Percentiles rank a stretch among this genome's conserved stretches.
Evolutionary conservation across 495 filamentous ascomycete species (phyloP).

Genomic region (Daldinia loculata): DNA sequence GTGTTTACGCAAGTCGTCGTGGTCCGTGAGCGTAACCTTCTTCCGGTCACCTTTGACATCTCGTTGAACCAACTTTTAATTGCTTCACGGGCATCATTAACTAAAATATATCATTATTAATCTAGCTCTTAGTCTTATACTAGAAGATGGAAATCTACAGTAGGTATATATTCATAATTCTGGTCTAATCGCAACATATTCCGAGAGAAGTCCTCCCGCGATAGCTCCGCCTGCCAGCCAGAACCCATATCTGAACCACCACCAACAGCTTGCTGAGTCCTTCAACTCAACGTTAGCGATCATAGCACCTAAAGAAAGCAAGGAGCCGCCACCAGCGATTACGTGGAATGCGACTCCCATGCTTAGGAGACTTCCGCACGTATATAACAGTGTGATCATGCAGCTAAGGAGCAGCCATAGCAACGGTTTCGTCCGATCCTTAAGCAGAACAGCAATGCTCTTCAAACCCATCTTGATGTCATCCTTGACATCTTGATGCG

Average conservation of each 20-base stretch:
- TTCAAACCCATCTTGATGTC: conserved; percentile 50
- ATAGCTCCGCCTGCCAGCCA: conserved; percentile 49
- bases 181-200: conserved; percentile 39
- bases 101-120: background rate
- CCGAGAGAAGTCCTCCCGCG: conserved; percentile 44
- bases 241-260: conserved; percentile 53
- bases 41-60: background rate
- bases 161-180: conserved; percentile 1
- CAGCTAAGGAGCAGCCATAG: conserved; percentile 39
- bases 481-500: conserved; percentile 52
- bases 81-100: background rate
- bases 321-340: conserved; percentile 42
- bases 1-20: background rate
- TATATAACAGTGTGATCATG: conserved; percentile 42
- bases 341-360: conserved; percentile 44
- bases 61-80: background rate
- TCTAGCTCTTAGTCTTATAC: background rate
- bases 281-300: conserved; percentile 50
- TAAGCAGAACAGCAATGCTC: conserved; percentile 51
- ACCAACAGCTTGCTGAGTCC: conserved; percentile 49
- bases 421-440: conserved; percentile 45
- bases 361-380: conserved; percentile 36
- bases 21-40: background rate
- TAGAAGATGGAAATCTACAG: background rate
- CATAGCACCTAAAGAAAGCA: conserved; percentile 48